phyloP scores from a whole-genome alignment of 2,329 filamentous ascomycete species.

The Aotearoamyces nothofagi region DNA sequence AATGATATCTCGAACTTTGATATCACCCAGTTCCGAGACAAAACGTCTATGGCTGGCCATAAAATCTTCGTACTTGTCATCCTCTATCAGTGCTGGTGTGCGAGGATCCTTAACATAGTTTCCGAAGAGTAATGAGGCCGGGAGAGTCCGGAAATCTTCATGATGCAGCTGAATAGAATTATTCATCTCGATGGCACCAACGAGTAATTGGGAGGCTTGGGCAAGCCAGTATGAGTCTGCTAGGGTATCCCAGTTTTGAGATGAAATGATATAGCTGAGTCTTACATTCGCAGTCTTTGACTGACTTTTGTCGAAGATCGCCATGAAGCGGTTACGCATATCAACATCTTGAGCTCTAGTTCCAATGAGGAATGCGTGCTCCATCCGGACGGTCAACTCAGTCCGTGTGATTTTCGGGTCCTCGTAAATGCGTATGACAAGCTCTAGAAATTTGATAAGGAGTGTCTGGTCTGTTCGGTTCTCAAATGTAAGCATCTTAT shows the following conservation, averaged over 20 bases:
- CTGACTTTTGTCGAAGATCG: constrained; percentile 86
- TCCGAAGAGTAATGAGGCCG: constrained; percentile 57
- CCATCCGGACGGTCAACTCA: constrained; percentile 90
- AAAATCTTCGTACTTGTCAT: constrained; percentile 69
- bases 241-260: constrained; percentile 94
- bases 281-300: constrained; percentile 85
- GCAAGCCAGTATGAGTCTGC: constrained; percentile 93
- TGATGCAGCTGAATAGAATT: constrained; percentile 61
- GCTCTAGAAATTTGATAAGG: constrained; percentile 81
- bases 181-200: constrained; percentile 81
- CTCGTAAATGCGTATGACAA: constrained; percentile 96
- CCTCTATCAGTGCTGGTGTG: constrained; percentile 53
- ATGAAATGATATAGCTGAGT: constrained; percentile 73
- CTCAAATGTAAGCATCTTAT: constrained; percentile 97
- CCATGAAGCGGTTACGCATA: constrained; percentile 94
- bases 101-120: constrained; percentile 56
- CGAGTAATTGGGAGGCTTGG: constrained; percentile 83
- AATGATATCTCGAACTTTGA: constrained; percentile 76
- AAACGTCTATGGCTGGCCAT: constrained; percentile 73
- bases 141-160: constrained; percentile 71
- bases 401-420: constrained; percentile 91
- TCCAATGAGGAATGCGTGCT: constrained; percentile 95
- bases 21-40: constrained; percentile 65
- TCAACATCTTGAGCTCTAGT: constrained; percentile 86
- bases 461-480: constrained; percentile 68